phyloP scores from a whole-genome alignment of 805 yeast species.

The Hagleromyces aurorensis region DNA sequence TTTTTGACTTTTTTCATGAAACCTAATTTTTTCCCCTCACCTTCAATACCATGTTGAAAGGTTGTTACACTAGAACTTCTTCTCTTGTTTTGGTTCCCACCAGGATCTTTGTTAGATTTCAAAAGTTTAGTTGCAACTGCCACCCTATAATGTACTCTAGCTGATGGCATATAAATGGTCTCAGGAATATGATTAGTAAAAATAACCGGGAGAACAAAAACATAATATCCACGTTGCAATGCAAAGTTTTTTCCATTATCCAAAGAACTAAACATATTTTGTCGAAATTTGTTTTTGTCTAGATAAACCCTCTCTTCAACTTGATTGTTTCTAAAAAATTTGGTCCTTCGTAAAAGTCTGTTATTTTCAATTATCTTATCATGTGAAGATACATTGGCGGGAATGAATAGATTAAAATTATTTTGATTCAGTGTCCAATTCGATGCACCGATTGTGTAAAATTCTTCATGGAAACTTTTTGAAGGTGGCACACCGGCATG shows the following conservation, averaged over 20 bases:
- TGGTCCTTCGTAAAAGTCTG: conserved; percentile 10
- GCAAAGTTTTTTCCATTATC: conserved; percentile 3
- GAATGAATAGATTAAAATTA: conserved; percentile 39
- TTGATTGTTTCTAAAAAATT: conserved; percentile 15
- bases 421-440: conserved; percentile 39
- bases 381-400: conserved; percentile 19
- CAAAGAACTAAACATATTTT: conserved; percentile 7
- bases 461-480: conserved; percentile 37
- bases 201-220: conserved; percentile 55
- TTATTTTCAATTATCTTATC: conserved; percentile 20
- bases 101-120: too few relatives aligned
- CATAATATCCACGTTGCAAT: conserved; percentile 58
- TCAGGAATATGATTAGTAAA: conserved; percentile 61
- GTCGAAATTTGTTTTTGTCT: conserved; percentile 13
- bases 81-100: too few relatives aligned
- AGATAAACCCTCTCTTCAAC: conserved; percentile 12
- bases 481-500: conserved; percentile 45
- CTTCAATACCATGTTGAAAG: too few relatives aligned
- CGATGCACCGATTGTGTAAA: conserved; percentile 40
- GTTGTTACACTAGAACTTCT: too few relatives aligned
- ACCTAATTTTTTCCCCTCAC: too few relatives aligned
- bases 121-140: conserved; percentile 14
- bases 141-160: conserved; percentile 18
- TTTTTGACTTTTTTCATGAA: conserved; percentile 25
- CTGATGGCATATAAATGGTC: conserved; percentile 31